Evolutionary conservation across 768 basidiomycete genomes (phyloP).

Genomic region (Lepiota brunneoincarnata): DNA sequence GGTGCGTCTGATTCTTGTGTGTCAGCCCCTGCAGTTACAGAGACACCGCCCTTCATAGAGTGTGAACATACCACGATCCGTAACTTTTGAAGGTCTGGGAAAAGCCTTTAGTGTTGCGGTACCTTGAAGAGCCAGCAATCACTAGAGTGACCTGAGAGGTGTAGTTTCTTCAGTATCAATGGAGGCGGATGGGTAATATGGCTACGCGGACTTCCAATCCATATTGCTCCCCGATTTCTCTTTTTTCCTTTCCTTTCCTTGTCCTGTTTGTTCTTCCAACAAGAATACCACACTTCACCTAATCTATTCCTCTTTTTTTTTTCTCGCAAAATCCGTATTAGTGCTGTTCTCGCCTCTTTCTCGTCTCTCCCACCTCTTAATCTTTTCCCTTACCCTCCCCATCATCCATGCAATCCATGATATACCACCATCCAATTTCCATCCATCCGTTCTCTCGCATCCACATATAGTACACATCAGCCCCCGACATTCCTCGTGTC

Average conservation of each 20-base stretch:
- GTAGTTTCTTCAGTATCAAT: too few relatives aligned
- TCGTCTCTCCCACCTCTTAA: slow-evolving; percentile 2
- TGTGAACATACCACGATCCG: neutral
- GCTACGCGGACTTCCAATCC: neutral
- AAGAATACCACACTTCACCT: slow-evolving; percentile 5
- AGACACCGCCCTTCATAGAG: neutral
- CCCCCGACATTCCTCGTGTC: neutral
- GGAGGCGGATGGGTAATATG: too few relatives aligned
- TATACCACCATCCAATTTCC: neutral
- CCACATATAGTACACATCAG: neutral
- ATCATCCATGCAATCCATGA: neutral
- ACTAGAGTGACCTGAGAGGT: too few relatives aligned
- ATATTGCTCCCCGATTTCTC: neutral
- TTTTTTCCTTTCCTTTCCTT: neutral
- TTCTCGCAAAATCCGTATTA: neutral
- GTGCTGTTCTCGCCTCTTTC: neutral
- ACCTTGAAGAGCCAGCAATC: too few relatives aligned
- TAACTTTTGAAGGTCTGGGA: too few relatives aligned
- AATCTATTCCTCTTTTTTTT: slow-evolving; percentile 4
- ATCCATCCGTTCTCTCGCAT: neutral
- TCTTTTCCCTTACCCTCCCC: slow-evolving; percentile 11
- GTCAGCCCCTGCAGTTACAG: neutral
- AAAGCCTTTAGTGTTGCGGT: too few relatives aligned
- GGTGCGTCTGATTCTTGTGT: neutral
- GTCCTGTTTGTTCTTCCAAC: neutral